Conservation (phyloP, 2,329 filamentous ascomycete genomes). For the Arthrobotrys megalospora region DNA sequence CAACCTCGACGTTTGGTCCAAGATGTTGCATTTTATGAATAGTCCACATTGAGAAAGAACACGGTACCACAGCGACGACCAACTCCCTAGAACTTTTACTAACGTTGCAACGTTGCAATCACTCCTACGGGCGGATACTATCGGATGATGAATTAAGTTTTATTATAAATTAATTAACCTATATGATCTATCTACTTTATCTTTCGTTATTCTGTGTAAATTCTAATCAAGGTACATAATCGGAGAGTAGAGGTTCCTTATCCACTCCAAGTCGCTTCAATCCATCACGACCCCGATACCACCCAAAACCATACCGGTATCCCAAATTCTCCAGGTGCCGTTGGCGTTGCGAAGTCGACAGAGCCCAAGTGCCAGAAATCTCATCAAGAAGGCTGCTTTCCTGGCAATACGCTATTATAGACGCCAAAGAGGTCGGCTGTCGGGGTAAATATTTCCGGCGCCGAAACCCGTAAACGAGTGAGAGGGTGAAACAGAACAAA, state of each 20-base stretch:
- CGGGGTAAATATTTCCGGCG: constrained; percentile 37
- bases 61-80: too few species aligned
- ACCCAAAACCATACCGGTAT: constrained; percentile 37
- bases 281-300: constrained; percentile 29
- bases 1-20: too few species aligned
- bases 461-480: constrained; percentile 27
- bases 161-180: too few species aligned
- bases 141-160: too few species aligned
- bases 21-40: too few species aligned
- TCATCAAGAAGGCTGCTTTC: constrained; percentile 34
- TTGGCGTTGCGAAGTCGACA: constrained; percentile 16
- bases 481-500: constrained; percentile 20
- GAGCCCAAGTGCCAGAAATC: constrained; percentile 14
- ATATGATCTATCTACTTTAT: too few species aligned
- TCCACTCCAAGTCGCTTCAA: constrained; percentile 18
- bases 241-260: constrained; percentile 25
- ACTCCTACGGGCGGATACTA: too few species aligned
- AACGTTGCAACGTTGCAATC: too few species aligned
- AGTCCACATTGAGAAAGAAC: too few species aligned
- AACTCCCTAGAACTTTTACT: too few species aligned
- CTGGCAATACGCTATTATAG: constrained; percentile 31
- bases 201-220: too few species aligned
- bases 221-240: constrained; percentile 10
- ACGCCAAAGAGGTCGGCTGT: constrained; percentile 35
- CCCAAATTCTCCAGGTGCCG: constrained; percentile 7